Conservation (phyloP, 192 early-diverging fungal species). For the Umbelopsis sp. region DNA sequence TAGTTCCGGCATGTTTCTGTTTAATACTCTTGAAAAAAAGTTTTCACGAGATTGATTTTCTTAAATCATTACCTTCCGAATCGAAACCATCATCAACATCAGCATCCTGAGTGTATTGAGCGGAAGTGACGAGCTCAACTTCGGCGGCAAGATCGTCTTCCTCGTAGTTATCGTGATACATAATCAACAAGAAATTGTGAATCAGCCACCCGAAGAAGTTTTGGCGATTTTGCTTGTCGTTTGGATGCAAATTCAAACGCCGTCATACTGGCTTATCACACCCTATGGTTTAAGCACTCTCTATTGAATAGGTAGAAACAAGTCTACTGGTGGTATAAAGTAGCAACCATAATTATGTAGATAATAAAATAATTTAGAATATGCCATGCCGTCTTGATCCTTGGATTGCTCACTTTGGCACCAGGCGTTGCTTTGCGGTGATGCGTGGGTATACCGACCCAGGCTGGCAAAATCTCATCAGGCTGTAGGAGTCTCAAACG, state of each 20-base stretch:
- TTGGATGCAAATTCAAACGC: background rate
- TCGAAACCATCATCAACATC: constrained; percentile 53
- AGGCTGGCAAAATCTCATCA: background rate
- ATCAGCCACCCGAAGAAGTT: constrained; percentile 8
- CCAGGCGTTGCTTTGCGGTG: background rate
- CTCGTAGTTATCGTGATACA: constrained; percentile 49
- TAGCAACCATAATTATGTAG: too few species aligned
- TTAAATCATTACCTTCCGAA: constrained; percentile 31
- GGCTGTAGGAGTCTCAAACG: constrained; percentile 9
- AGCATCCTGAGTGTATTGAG: constrained; percentile 32
- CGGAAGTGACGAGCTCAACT: constrained; percentile 60
- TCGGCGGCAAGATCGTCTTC: constrained; percentile 62
- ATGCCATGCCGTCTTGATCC: too few species aligned
- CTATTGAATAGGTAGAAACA: too few species aligned
- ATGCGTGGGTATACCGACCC: background rate
- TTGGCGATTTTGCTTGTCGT: constrained; percentile 5
- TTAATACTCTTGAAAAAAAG: constrained; percentile 11
- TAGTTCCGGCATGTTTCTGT: background rate
- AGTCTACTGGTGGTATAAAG: too few species aligned
- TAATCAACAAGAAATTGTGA: constrained; percentile 9
- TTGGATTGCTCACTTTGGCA: too few species aligned
- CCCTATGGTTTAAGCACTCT: too few species aligned
- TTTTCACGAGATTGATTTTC: constrained; percentile 1
- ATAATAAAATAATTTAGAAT: too few species aligned
- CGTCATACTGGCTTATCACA: background rate